phyloP scores from a whole-genome alignment of 129 eudicot species.

The Cynara cardunculus region DNA sequence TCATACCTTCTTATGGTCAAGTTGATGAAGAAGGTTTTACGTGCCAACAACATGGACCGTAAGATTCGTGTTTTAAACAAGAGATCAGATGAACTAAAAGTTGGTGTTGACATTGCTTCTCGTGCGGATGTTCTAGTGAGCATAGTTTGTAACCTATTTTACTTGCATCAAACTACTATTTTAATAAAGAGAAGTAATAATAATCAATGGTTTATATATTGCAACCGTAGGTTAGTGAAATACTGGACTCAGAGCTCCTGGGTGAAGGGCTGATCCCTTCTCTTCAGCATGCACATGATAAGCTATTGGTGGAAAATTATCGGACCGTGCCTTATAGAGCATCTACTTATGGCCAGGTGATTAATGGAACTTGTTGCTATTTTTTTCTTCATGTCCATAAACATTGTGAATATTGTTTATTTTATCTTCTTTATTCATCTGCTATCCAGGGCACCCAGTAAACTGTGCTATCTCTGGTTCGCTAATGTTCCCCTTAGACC shows the following conservation, averaged over 20 bases:
- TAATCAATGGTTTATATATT: neutral
- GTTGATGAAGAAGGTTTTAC: conserved; percentile 76
- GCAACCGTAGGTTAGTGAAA: conserved; percentile 76
- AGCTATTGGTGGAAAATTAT: conserved; percentile 66
- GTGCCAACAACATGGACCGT: conserved; percentile 66
- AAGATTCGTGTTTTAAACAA: conserved; percentile 61
- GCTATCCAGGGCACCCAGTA: neutral
- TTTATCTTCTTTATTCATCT: neutral
- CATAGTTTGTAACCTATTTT: conserved; percentile 1
- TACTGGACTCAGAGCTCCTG: conserved; percentile 80
- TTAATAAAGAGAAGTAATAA: neutral
- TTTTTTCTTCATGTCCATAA: neutral
- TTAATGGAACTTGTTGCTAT: neutral
- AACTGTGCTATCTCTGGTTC: neutral
- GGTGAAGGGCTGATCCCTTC: conserved; percentile 96
- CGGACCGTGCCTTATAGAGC: conserved; percentile 79
- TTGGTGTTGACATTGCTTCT: conserved; percentile 67
- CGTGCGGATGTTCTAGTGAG: conserved; percentile 91
- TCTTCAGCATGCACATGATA: conserved; percentile 88
- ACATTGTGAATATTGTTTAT: neutral
- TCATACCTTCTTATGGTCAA: conserved; percentile 98
- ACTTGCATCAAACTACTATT: neutral
- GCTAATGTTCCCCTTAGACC: neutral
- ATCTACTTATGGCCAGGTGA: conserved; percentile 77
- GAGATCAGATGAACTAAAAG: conserved; percentile 77